Evolutionary conservation across 306 rosid species (phyloP), one percentile per base, ranked within the genome.

Genomic region (Geum urbanum): DNA sequence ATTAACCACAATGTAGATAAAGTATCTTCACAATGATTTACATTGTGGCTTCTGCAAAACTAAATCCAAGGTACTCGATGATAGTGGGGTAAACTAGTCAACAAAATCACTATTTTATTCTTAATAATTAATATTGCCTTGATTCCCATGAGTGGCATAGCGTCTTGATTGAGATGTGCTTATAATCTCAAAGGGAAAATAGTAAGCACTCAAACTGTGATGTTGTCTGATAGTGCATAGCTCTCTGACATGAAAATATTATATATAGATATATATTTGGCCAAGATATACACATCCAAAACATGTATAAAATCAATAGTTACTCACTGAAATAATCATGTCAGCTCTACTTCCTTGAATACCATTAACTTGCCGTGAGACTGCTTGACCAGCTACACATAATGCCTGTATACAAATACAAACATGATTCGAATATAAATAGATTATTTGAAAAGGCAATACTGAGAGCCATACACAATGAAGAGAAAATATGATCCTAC

Each of bases 261-360:
- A 32, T 32, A 32, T 32, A 32, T 32, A 3, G 37, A 32, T 32
- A 32, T 32, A 32, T 32, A 32, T 32, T 32, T 32, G 37, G 37
- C 2, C 37, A 1, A 32, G 37, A 32, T 32, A 61, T 40, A 16
- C n/a, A 48, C 49, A 66, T 49, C 0, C 10, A 66, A 18, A 66
- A 48, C 6, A 18, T 37, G 4, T 41, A 10, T 11, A 67, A 9
- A 59, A 27, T 35, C 50, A 24, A 60, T 52, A 70, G 50, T 40
- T 64, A 80, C 97, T 78, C 81, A 94, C 98, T 59, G 95, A 79
- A 73, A 85, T 83, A 63, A 94, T 90, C 94, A 94, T 82, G 80
- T 76, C 85, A 70, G 95, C 97, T 82, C 86, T 90, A 78, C 81
- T 78, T 44, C 59, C 6, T 8, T 72, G 72, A 72, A 94, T 78